Conservation (phyloP, 805 yeast species). For the Ogataea paradorogensis region DNA sequence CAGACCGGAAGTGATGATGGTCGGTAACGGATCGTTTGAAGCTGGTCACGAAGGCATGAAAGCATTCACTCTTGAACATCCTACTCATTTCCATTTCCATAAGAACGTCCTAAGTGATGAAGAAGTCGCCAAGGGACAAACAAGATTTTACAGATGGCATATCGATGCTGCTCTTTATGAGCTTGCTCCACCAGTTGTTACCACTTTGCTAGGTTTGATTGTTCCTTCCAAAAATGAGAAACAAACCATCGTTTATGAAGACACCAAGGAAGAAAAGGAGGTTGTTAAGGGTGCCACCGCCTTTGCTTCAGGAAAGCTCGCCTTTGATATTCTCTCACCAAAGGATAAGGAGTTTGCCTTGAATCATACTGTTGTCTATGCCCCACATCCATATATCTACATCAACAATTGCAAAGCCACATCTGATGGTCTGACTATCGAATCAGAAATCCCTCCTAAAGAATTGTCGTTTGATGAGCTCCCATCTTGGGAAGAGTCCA, state of each 20-base stretch:
- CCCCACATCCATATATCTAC: slow-evolving; percentile 89
- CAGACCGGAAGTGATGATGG: slow-evolving; percentile 87
- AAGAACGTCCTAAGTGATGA: slow-evolving; percentile 60
- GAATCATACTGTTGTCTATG: slow-evolving; percentile 78
- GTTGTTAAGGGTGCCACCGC: slow-evolving; percentile 87
- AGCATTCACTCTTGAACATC: slow-evolving; percentile 66
- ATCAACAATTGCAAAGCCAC: slow-evolving; percentile 80
- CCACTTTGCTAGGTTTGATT: slow-evolving; percentile 78
- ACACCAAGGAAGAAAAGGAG: slow-evolving; percentile 59
- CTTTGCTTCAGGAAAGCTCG: slow-evolving; percentile 79
- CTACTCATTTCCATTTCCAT: slow-evolving; percentile 81
- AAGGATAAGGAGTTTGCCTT: slow-evolving; percentile 76
- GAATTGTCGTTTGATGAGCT: slow-evolving; percentile 64
- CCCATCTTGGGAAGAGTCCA: slow-evolving; percentile 80
- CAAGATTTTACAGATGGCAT: slow-evolving; percentile 92
- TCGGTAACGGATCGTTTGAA: slow-evolving; percentile 75
- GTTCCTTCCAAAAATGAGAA: slow-evolving; percentile 69
- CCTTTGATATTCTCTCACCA: slow-evolving; percentile 61
- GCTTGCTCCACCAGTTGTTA: slow-evolving; percentile 80
- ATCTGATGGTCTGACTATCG: slow-evolving; percentile 84
- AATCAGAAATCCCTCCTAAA: slow-evolving; percentile 59
- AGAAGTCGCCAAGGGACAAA: slow-evolving; percentile 59
- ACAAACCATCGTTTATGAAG: slow-evolving; percentile 65
- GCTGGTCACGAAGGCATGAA: slow-evolving; percentile 41
- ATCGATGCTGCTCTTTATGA: slow-evolving; percentile 88